Base-by-base conservation (phyloP, 1,284 basidiomycete species). In the Xerocomus cyaneibrunnescens region DNA sequence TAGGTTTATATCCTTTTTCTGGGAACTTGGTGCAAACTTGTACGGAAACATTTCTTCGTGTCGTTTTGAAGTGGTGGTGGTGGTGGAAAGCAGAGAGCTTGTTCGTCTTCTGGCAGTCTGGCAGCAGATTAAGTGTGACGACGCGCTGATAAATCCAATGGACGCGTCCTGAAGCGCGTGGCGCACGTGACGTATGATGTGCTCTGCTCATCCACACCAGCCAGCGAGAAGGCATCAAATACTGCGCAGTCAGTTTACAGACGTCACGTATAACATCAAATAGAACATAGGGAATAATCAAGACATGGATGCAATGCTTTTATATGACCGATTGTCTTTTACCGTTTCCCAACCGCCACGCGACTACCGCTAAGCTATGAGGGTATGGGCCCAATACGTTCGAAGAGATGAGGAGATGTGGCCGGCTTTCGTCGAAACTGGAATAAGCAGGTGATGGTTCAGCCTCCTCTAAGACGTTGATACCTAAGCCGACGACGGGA, bases 351-450 rank as follows among this genome's bases (percentile, higher is more conserved):
- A 9, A 37, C 4, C 25, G 5, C 21, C 14, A 5, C 13, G 22
- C 40, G 3, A 61, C 50, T 5, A 49, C 17, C 1, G 57, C 16
- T 1, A 54, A 55, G 7, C 58, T 57, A 27, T 49, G 56, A 1
- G 66, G 61, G 22, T 68, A 65, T n/a, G 52, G 61, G n/a, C 61
- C 56, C 32, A 67, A 41, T 0, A 40, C 45, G 14, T 57, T 52
- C 16, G 54, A 52, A 17, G 53, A 48, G 3, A 35, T 23, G 12
- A 45, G 48, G 14, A 41, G 53, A n/a, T 37, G 40, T 13, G 51
- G 37, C 7, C 43, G 48, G 28, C 28, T 40, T 17, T 51, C 41
- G 17, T 57, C 61, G 22, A 64, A 64, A 14, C 48, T 52, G 13
- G 51, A 57, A 43, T 68, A 67, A 34, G 50, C 46, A 9, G 65